Evolutionary conservation across 192 early-diverging fungal species (phyloP).

Genomic region (Coemansia sp.): DNA sequence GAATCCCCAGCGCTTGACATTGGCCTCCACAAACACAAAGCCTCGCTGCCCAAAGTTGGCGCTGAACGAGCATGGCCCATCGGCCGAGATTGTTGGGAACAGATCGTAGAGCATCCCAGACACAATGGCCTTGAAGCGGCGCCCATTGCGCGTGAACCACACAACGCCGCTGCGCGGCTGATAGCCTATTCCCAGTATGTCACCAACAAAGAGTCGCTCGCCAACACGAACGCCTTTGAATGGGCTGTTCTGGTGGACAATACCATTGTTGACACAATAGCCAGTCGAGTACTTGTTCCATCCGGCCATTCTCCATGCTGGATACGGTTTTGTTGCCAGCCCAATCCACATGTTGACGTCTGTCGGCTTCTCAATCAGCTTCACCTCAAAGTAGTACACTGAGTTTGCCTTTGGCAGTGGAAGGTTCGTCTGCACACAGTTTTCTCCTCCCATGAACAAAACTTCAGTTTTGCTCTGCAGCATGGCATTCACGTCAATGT

Average conservation of each 20-base stretch:
- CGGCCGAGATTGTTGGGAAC: slow-evolving; percentile 59
- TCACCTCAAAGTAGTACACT: slow-evolving; percentile 83
- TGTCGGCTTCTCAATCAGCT: slow-evolving; percentile 72
- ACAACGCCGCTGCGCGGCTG: slow-evolving; percentile 71
- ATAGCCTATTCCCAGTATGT: slow-evolving; percentile 78
- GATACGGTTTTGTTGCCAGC: slow-evolving; percentile 75
- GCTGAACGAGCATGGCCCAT: slow-evolving; percentile 55
- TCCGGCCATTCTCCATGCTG: slow-evolving; percentile 68
- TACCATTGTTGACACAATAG: slow-evolving; percentile 68
- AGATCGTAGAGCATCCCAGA: slow-evolving; percentile 72
- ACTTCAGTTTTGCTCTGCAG: slow-evolving; percentile 73
- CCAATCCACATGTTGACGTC: slow-evolving; percentile 70
- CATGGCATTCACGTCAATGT: slow-evolving; percentile 62
- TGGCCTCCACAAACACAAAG: slow-evolving; percentile 83
- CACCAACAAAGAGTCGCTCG: slow-evolving; percentile 67
- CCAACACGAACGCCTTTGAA: slow-evolving; percentile 67
- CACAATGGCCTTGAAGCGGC: slow-evolving; percentile 65
- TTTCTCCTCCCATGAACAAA: slow-evolving; percentile 68
- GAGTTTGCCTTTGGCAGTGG: slow-evolving; percentile 77
- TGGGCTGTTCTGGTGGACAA: slow-evolving; percentile 66
- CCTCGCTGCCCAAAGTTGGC: slow-evolving; percentile 80
- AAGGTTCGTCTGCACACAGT: slow-evolving; percentile 78
- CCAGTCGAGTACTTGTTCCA: slow-evolving; percentile 77
- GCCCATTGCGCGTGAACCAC: slow-evolving; percentile 77
- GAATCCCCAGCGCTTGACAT: slow-evolving; percentile 82